A percentile compares a stretch with the other conserved stretches of the same genome.
Evolutionary conservation across 2,329 filamentous ascomycete species (phyloP).

Genomic region (Fusarium stilboides): DNA sequence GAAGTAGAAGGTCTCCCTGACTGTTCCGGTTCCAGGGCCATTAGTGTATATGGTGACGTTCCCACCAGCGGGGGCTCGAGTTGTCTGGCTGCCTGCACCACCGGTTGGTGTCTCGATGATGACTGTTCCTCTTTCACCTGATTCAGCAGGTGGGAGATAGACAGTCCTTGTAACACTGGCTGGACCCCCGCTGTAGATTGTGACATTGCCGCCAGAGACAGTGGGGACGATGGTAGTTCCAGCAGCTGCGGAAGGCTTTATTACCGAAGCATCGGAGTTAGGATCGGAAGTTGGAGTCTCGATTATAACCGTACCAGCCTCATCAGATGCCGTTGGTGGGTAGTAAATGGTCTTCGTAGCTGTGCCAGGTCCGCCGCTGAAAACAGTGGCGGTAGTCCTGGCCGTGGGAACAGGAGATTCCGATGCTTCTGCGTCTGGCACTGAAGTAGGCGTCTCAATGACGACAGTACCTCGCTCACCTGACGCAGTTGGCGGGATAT

Average conservation of each 20-base stretch:
- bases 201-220: conserved; percentile 5
- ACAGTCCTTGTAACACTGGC: conserved; percentile 4
- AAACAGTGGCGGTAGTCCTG: conserved; percentile 12
- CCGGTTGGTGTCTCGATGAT: conserved; percentile 19
- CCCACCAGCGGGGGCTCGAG: not conserved
- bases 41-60: conserved; percentile 18
- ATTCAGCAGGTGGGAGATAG: conserved; percentile 6
- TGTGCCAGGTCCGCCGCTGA: conserved; percentile 13
- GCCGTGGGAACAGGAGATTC: not conserved
- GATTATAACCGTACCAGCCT: conserved; percentile 12
- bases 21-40: conserved; percentile 16
- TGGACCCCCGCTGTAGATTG: not conserved
- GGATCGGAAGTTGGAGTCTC: conserved; percentile 15
- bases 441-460: conserved; percentile 14
- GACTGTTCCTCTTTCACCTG: conserved; percentile 9
- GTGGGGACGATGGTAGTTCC: conserved; percentile 6
- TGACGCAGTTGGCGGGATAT: conserved; percentile 1
- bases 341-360: conserved; percentile 6
- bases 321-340: not conserved
- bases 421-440: not conserved
- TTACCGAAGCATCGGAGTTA: not conserved
- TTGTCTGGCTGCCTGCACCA: too few relatives aligned
- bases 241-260: not conserved
- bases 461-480: conserved; percentile 14
- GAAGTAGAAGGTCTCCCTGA: conserved; percentile 13